A percentile compares a stretch with the other conserved stretches of the same genome.
These are phyloP conservation scores for Blastocystis sp. DNA, from an alignment of 352 stramenopile species.

Conservation along the genomic window DNA sequence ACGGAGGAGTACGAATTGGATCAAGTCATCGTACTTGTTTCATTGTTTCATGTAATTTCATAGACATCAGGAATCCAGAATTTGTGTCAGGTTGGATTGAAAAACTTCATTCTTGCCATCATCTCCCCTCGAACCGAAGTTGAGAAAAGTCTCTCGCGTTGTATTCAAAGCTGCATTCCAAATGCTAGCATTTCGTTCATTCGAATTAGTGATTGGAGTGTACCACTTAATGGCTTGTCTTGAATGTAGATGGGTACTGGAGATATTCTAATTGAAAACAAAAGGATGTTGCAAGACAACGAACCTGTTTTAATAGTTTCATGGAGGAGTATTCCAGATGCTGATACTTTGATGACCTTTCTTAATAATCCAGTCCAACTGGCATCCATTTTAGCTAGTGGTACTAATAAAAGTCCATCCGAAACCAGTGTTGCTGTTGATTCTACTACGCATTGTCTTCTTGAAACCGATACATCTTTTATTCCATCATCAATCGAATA, in stretches of 20 bases:
- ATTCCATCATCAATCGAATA: background rate
- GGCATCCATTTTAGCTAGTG: background rate
- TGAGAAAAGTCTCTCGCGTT: background rate
- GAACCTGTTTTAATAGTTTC: background rate
- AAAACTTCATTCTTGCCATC: background rate
- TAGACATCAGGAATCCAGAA: background rate
- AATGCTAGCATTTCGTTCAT: background rate
- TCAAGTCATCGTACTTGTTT: background rate
- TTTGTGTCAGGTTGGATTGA: background rate
- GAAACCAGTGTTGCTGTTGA: background rate
- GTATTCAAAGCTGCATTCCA: background rate
- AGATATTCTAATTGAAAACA: constrained; percentile 11
- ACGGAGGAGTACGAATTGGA: background rate
- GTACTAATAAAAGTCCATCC: background rate
- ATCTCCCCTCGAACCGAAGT: background rate
- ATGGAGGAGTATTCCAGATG: constrained; percentile 16
- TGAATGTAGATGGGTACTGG: background rate
- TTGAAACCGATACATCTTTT: background rate
- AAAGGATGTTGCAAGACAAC: background rate
- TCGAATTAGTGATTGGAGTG: background rate
- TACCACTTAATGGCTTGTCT: background rate
- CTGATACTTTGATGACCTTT: background rate
- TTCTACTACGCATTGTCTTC: background rate
- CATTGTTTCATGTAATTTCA: background rate
- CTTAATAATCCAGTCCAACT: background rate